Base-by-base conservation (phyloP, 306 rosid species). In the Cucumis melo region DNA sequence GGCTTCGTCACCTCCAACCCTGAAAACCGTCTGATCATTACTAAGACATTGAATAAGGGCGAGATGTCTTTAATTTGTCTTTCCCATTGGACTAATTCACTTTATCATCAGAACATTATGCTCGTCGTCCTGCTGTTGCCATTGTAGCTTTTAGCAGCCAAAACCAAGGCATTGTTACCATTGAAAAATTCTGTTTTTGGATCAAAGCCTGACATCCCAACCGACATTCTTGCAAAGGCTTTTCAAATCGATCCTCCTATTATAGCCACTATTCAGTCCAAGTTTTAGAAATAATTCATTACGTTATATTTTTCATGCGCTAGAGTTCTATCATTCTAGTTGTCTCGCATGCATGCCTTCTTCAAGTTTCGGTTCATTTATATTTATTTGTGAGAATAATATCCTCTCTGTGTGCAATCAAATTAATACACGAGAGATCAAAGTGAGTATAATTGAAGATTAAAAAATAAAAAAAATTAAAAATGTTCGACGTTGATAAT, bases 1-100 rank as follows among this genome's bases (percentile, higher is more conserved):
- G 88, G 88, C 13, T 85, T 85, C 17, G 75, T 82, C 48, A 85
- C 88, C 1, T 80, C 88, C 19, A 82, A 70, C 53, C 80, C 84
- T 0, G 79, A 80, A 34, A 82, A 80, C 79, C 67, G 36, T 5
- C 86, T 63, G n/a, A n/a, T n/a, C 12, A 12, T 85, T 15, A 53
- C 77, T 5, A 82, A 80, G 72, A 15, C 65, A 1, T 71, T 80
- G 17, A 44, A 78, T 17, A 78, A 67, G 61, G 88, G 86, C 2
- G 82, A 85, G 82, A 85, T 14, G 84, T 60, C n/a, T 85, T 77
- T n/a, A n/a, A n/a, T n/a, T n/a, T 27, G 82, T 85, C 6, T 85
- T 85, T 78, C 85, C 85, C 5, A 20, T 50, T 3, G 85, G 83
- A 7, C 83, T 82, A 12, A 29, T 79, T 17, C 82, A 85, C 64